These are phyloP conservation scores for Epichloe glyceriae DNA, from an alignment of 2,329 filamentous ascomycete species.

Conservation along the genomic window DNA sequence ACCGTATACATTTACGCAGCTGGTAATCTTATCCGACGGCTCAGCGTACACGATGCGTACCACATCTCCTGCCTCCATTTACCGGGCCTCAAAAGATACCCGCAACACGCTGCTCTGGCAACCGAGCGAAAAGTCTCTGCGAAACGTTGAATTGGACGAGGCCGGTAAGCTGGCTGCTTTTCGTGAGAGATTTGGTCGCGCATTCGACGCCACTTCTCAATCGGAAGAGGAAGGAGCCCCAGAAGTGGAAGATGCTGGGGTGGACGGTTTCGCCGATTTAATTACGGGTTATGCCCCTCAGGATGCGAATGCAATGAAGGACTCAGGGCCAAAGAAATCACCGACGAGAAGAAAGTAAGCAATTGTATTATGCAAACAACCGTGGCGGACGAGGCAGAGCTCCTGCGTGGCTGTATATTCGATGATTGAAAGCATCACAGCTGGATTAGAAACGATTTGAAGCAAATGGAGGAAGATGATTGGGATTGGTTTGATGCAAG, in stretches of 20 bases:
- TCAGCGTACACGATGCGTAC: slow-evolving; percentile 71
- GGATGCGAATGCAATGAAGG: slow-evolving; percentile 22
- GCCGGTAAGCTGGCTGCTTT: slow-evolving; percentile 82
- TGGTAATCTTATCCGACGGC: slow-evolving; percentile 85
- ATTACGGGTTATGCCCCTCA: slow-evolving; percentile 36
- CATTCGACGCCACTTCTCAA: slow-evolving; percentile 54
- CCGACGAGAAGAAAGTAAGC: slow-evolving; percentile 34
- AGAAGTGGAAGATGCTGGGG: slow-evolving; percentile 13
- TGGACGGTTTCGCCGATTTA: slow-evolving; percentile 32
- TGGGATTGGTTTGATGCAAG: neutral
- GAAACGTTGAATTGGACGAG: slow-evolving; percentile 90
- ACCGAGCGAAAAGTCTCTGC: slow-evolving; percentile 63
- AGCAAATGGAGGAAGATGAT: neutral
- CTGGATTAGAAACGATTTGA: neutral
- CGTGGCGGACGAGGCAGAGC: neutral
- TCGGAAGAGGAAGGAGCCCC: slow-evolving; percentile 18
- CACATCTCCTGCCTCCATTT: slow-evolving; percentile 52
- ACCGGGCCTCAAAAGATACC: slow-evolving; percentile 61
- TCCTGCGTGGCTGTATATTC: neutral
- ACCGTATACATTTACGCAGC: slow-evolving; percentile 94
- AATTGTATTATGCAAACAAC: neutral
- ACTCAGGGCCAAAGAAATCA: slow-evolving; percentile 28
- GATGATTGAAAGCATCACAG: neutral
- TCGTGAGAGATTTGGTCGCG: slow-evolving; percentile 67
- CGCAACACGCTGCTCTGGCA: slow-evolving; percentile 89